A percentile compares a stretch with the other conserved stretches of the same genome.
phyloP scores from a whole-genome alignment of 805 yeast genomes.

The Ogataea neopini region DNA sequence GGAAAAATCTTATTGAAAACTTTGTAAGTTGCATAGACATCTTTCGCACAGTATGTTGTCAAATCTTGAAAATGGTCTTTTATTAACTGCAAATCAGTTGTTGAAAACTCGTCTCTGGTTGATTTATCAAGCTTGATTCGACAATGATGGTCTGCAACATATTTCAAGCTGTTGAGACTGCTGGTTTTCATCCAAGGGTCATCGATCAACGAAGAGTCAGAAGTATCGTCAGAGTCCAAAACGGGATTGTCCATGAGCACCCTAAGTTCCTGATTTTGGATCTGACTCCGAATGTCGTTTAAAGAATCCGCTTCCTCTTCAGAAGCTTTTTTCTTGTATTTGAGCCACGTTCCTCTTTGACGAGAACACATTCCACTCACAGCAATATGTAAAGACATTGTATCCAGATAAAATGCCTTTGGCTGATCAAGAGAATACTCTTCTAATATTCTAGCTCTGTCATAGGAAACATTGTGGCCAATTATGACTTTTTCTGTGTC shows the following conservation, averaged over 20 bases:
- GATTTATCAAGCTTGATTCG: constrained; percentile 64
- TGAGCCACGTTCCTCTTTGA: constrained; percentile 79
- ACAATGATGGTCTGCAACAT: constrained; percentile 80
- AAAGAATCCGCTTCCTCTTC: constrained; percentile 21
- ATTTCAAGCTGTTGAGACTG: constrained; percentile 74
- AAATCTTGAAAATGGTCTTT: constrained; percentile 57
- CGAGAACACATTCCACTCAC: constrained; percentile 89
- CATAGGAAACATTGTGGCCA: constrained; percentile 91
- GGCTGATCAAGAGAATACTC: constrained; percentile 73
- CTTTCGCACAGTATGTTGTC: constrained; percentile 81
- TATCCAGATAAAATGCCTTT: constrained; percentile 80
- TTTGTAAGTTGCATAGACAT: constrained; percentile 72
- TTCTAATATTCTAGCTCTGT: constrained; percentile 80
- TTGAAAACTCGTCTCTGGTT: constrained; percentile 62
- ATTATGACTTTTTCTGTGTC: constrained; percentile 58
- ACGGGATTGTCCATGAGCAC: constrained; percentile 31
- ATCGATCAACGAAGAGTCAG: constrained; percentile 39
- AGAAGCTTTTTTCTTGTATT: constrained; percentile 47
- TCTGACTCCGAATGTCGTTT: constrained; percentile 23
- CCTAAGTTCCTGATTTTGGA: constrained; percentile 28
- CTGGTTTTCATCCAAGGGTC: constrained; percentile 88
- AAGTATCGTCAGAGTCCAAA: constrained; percentile 33
- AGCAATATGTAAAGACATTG: constrained; percentile 91
- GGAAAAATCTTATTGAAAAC: constrained; percentile 74
- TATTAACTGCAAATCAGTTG: constrained; percentile 54